A percentile compares a stretch with the other conserved stretches of the same genome.
These are phyloP conservation scores for Aspergillus steynii DNA, from an alignment of 495 filamentous ascomycete genomes.

Conservation along the genomic window DNA sequence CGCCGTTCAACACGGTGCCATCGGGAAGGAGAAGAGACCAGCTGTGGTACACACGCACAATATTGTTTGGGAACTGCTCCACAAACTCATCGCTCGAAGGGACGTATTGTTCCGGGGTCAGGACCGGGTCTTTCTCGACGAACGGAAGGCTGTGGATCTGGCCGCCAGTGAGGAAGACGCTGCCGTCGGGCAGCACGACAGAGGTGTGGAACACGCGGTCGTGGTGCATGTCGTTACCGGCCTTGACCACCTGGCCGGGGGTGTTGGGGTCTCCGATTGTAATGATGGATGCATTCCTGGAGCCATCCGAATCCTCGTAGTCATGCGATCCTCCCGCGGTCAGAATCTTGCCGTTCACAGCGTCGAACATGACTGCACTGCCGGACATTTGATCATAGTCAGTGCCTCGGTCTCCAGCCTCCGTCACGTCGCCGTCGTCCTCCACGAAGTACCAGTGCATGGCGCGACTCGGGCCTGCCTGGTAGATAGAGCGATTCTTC, in stretches of 20 bases:
- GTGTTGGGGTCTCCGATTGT: slow-evolving; percentile 38
- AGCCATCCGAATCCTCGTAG: slow-evolving; percentile 44
- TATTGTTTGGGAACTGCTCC: slow-evolving; percentile 38
- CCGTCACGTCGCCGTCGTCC: slow-evolving; percentile 35
- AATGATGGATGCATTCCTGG: slow-evolving; percentile 48
- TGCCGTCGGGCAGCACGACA: slow-evolving; percentile 58
- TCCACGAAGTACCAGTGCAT: slow-evolving; percentile 61
- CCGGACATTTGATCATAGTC: slow-evolving; percentile 57
- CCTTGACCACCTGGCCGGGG: slow-evolving; percentile 25
- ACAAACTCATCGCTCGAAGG: slow-evolving; percentile 42
- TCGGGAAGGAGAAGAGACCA: slow-evolving; percentile 57
- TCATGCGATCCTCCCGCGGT: slow-evolving; percentile 49
- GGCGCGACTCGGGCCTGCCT: slow-evolving; percentile 53
- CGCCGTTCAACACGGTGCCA: slow-evolving; percentile 53
- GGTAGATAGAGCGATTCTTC: slow-evolving; percentile 55
- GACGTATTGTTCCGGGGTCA: slow-evolving; percentile 53
- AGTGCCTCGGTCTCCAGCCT: slow-evolving; percentile 32
- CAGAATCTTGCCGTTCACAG: slow-evolving; percentile 54
- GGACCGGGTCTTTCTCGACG: slow-evolving; percentile 42
- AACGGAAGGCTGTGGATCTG: slow-evolving; percentile 49
- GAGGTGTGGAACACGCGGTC: slow-evolving; percentile 54
- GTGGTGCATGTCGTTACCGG: slow-evolving; percentile 43
- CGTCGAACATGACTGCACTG: slow-evolving; percentile 58
- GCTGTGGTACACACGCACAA: slow-evolving; percentile 58
- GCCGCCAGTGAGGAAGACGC: slow-evolving; percentile 57